These are phyloP conservation scores for Capsicum rhomboideum DNA, from an alignment of 257 asterid species.

Conservation along the genomic window DNA sequence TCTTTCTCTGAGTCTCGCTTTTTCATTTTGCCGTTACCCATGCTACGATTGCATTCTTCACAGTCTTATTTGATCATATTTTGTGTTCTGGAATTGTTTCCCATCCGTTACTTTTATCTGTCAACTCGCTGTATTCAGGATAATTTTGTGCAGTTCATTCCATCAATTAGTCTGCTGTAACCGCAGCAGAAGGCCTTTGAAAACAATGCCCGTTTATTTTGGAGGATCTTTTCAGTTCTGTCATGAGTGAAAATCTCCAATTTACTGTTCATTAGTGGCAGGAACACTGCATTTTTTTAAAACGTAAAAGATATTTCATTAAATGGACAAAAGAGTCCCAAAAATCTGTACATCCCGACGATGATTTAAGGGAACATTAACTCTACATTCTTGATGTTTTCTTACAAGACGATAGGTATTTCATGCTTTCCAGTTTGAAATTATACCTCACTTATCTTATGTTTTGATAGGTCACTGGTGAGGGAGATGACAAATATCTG, in stretches of 20 bases:
- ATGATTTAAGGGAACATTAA: not conserved
- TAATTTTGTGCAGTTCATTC: not conserved
- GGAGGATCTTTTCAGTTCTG: not conserved
- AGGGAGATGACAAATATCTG: constrained; percentile 66
- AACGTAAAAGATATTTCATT: not conserved
- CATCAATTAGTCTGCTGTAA: not conserved
- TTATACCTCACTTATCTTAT: no score
- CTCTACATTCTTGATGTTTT: not conserved
- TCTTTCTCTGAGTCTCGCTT: no score
- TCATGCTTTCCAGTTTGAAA: not conserved
- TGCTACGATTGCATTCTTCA: not conserved
- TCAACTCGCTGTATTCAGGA: not conserved
- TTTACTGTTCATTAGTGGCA: not conserved
- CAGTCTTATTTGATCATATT: not conserved
- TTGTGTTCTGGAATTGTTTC: not conserved
- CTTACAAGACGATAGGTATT: not conserved
- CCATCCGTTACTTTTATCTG: not conserved
- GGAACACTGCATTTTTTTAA: not conserved
- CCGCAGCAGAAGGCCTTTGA: not conserved
- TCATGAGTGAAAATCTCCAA: not conserved
- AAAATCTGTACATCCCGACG: not conserved
- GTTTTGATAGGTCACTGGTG: not conserved
- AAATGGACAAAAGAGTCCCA: not conserved
- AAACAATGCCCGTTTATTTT: not conserved
- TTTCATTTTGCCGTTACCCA: not conserved